Evolutionary conservation across 2,329 filamentous ascomycete species (phyloP), one percentile per base, ranked within the genome.

Genomic region (Ophiostoma angusticollis): DNA sequence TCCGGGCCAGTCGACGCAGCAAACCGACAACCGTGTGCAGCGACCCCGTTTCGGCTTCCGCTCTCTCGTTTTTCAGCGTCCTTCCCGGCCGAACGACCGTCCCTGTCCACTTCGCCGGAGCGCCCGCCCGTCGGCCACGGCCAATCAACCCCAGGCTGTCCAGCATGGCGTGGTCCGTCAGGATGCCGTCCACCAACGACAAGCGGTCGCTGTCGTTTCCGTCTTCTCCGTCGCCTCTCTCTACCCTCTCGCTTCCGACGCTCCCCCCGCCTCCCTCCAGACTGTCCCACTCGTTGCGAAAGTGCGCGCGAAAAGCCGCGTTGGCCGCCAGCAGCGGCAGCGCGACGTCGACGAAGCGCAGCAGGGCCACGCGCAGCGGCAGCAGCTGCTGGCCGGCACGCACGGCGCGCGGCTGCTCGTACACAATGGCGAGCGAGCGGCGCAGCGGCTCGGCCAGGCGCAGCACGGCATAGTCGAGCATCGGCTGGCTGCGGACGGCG

Each of bases 301-400:
- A 49, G n/a, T 37, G 35, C 8, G 14, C 21, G 3, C 33, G 34
- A 34, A 55, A 57, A 11, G 31, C 41, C 3, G 30, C 38, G 39
- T 48, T 52, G 16, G 41, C 21, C 3, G 49, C 41, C 13, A 57
- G 41, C 17, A 42, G 44, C 30, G 52, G 40, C 25, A 56, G 31
- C 11, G 37, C 31, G 7, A 25, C 46, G 16, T 51, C 52, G 9
- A 53, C 36, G 4, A 56, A 29, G n/a, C 45, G 44, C 2, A 51
- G 47, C 33, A 58, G 46, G 6, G 43, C 46, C 12, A 46, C 22
- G 2, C 54, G 51, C 9, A 58, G 43, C 0, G 35, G 23, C 6
- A 35, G 28, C 36, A 57, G 42, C 11, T 30, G 42, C 11, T 30
- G 24, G 8, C 21, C 19, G 9, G 9, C n/a, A 14, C 31, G 38